phyloP scores from a whole-genome alignment of 139 green algal genomes.

The Coelastrella sp. region DNA sequence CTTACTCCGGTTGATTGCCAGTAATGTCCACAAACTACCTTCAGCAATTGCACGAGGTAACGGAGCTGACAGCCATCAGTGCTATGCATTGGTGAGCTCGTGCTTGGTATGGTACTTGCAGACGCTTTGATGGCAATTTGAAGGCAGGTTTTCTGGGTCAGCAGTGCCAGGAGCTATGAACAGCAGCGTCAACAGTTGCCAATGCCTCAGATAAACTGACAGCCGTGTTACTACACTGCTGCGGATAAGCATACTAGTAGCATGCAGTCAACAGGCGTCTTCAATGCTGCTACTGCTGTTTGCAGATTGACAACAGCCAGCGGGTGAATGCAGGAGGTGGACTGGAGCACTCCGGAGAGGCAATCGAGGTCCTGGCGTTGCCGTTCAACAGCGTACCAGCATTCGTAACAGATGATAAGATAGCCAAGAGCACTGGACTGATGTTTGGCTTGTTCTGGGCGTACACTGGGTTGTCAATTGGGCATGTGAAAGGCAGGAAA shows the following conservation, averaged over 20 bases:
- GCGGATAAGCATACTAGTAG: background rate
- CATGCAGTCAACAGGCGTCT: background rate
- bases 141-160: no score
- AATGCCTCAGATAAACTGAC: no score
- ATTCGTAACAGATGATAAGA: slow-evolving; percentile 73
- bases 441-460: slow-evolving; percentile 84
- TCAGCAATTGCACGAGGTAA: slow-evolving; percentile 46
- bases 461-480: background rate
- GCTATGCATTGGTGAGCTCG: slow-evolving; percentile 61
- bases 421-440: slow-evolving; percentile 77
- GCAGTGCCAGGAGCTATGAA: no score
- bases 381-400: slow-evolving; percentile 60
- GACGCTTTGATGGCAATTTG: no score
- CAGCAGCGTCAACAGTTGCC: no score
- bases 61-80: slow-evolving; percentile 49
- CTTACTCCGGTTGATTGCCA: background rate
- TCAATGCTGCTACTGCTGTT: background rate
- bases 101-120: no score
- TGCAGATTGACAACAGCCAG: slow-evolving; percentile 81
- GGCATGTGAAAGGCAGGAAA: slow-evolving; percentile 24
- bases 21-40: slow-evolving; percentile 12
- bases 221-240: no score
- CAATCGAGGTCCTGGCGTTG: slow-evolving; percentile 91
- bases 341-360: slow-evolving; percentile 76
- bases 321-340: slow-evolving; percentile 64